Percentiles rank a stretch among this genome's conserved stretches.
Conservation (phyloP, 192 early-diverging fungal species). For the Linnemannia hyalina region DNA sequence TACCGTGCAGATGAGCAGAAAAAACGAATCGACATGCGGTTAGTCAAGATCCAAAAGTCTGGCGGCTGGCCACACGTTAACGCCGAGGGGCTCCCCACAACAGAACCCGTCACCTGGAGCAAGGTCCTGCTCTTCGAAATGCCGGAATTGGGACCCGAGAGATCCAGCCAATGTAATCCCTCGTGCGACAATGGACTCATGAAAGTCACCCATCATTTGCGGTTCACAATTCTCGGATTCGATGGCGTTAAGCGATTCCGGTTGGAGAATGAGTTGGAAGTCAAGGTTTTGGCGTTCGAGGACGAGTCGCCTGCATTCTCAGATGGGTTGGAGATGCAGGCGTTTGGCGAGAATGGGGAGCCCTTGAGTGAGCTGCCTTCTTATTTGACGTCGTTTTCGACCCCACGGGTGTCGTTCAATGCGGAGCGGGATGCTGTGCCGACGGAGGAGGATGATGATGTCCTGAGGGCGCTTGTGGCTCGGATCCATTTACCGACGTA, state of each 20-base stretch:
- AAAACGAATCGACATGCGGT: slow-evolving; percentile 32
- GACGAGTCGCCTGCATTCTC: slow-evolving; percentile 4
- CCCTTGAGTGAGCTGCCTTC: slow-evolving; percentile 28
- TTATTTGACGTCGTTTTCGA: slow-evolving; percentile 45
- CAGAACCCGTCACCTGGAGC: slow-evolving; percentile 36
- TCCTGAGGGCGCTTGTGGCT: slow-evolving; percentile 21
- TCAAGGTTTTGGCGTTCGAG: slow-evolving; percentile 40
- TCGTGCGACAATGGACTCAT: slow-evolving; percentile 40
- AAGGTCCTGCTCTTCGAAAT: slow-evolving; percentile 52
- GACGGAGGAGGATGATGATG: slow-evolving; percentile 20
- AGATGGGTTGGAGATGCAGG: background rate
- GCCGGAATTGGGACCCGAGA: slow-evolving; percentile 33
- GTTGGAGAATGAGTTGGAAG: slow-evolving; percentile 30
- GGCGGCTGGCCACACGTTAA: slow-evolving; percentile 37
- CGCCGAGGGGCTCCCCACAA: background rate
- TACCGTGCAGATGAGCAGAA: slow-evolving; percentile 34
- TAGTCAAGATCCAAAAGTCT: slow-evolving; percentile 52
- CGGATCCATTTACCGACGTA: slow-evolving; percentile 47
- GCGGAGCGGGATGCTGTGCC: slow-evolving; percentile 14
- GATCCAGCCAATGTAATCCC: slow-evolving; percentile 34
- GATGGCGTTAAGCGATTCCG: slow-evolving; percentile 29
- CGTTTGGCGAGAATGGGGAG: background rate
- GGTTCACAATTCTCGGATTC: slow-evolving; percentile 35
- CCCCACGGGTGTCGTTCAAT: slow-evolving; percentile 32
- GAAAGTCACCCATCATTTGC: slow-evolving; percentile 31